Base-by-base conservation (phyloP, 2,329 filamentous ascomycete species). In the Talaromyces sp. region DNA sequence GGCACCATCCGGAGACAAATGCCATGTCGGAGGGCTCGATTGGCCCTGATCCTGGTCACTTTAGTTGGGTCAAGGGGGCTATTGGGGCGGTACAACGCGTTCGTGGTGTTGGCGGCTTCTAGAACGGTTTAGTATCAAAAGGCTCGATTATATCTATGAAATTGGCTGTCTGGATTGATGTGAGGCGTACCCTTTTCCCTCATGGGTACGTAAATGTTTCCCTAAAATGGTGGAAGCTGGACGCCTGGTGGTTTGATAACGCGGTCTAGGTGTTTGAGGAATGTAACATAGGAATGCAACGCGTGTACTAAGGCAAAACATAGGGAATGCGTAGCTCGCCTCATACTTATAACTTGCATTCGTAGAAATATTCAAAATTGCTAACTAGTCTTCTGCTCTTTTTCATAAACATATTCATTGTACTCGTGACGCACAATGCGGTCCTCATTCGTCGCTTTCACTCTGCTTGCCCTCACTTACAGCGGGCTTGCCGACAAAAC, bases 1-100 rank as follows among this genome's bases (percentile, higher is more conserved):
- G 87, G 87, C 81, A 84, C 64, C 83, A 88, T 68, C 72, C 74
- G 0, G 68, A 72, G 5, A 73, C 78, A 1, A 82, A 82, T 0
- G 73, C 78, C 28, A 75, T 79, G 67, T 77, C 81, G 0, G 75
- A 80, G 18, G 83, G 79, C 1, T 81, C 79, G 6, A 80, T 85
- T 58, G 83, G 83, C 4, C 71, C 79, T 12, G 76, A 86, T 68
- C 81, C 83, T 0, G 84, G 85, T 0, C 75, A 73, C 34, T 84
- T 88, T 64, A 79, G 81, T 14, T 87, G 85, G 85, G 79, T 81
- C 0, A 86, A 82, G 72, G 85, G 85, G 0, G 67, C 85, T 18
- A 69, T 84, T 30, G 85, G 86, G 0, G 83, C 84, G 2, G 76
- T 87, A 3, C 81, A 86, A 68, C 76, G 85, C 59, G 82, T 87